phyloP scores from a whole-genome alignment of 176 grass and related monocot genomes.

The Avena insularis region DNA sequence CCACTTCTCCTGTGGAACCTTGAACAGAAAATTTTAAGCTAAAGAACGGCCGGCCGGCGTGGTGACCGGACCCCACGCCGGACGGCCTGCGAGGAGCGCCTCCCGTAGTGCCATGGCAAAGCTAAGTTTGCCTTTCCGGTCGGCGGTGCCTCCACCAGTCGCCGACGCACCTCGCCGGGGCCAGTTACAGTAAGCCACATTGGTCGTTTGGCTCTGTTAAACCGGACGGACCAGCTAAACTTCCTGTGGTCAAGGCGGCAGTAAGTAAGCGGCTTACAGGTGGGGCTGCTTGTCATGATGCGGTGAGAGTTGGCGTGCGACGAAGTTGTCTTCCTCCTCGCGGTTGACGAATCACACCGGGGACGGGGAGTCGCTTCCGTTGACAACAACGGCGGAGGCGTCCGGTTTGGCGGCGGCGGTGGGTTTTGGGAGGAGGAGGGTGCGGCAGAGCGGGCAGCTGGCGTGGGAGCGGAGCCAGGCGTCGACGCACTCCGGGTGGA shows the following conservation, averaged over 20 bases:
- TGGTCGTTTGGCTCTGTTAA: not conserved
- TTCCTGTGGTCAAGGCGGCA: too few species aligned
- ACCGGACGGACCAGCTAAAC: not conserved
- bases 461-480: constrained; percentile 66
- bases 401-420: constrained; percentile 9
- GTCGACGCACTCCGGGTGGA: constrained; percentile 92
- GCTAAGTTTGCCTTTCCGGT: not conserved
- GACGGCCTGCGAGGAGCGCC: not conserved
- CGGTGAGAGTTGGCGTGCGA: not conserved
- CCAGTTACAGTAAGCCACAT: not conserved
- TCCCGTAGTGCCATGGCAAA: not conserved
- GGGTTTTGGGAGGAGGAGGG: constrained; percentile 29
- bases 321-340: not conserved
- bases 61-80: constrained; percentile 17
- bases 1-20: not conserved
- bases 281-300: not conserved
- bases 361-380: constrained; percentile 31
- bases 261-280: not conserved
- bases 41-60: not conserved
- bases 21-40: constrained; percentile 13
- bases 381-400: not conserved
- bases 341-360: constrained; percentile 46
- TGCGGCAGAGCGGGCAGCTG: constrained; percentile 81
- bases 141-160: not conserved
- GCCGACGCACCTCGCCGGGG: too few species aligned